Conservation (phyloP, 164 flowering plant species). For the Aristolochia contorta region DNA sequence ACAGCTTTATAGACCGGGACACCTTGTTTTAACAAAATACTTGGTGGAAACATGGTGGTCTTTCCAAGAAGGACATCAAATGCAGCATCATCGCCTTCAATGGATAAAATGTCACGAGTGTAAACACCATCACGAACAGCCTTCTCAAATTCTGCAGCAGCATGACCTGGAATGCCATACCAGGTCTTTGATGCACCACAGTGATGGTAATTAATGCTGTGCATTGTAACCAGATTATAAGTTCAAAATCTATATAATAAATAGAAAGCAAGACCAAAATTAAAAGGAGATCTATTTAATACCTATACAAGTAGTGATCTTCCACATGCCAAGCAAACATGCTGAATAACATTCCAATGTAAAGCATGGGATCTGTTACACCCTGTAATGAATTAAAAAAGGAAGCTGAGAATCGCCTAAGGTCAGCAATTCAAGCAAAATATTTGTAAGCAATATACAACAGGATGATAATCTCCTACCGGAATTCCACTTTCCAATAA, state of each 20-base stretch:
- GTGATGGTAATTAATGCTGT: conserved; percentile 94
- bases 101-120: conserved; percentile 51
- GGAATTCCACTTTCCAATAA: conserved; percentile 71
- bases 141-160: conserved; percentile 81
- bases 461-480: conserved; percentile 31
- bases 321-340: conserved; percentile 99
- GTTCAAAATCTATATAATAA: neutral
- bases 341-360: conserved; percentile 98
- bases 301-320: conserved; percentile 98
- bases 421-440: too few relatives aligned
- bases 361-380: conserved; percentile 98
- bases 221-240: conserved; percentile 3
- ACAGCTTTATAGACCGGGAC: conserved; percentile 91
- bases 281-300: neutral
- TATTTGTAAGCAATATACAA: neutral
- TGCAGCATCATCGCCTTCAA: conserved; percentile 81
- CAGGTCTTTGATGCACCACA: conserved; percentile 99
- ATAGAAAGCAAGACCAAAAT: neutral
- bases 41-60: conserved; percentile 96
- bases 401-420: too few relatives aligned
- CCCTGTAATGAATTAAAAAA: conserved; percentile 46
- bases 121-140: conserved; percentile 85
- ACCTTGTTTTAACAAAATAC: conserved; percentile 52
- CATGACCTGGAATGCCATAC: conserved; percentile 96
- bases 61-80: conserved; percentile 91